Percentiles rank a stretch among this genome's conserved stretches.
Conservation (phyloP, 2,329 filamentous ascomycete species). For the Cladosporium sp. region DNA sequence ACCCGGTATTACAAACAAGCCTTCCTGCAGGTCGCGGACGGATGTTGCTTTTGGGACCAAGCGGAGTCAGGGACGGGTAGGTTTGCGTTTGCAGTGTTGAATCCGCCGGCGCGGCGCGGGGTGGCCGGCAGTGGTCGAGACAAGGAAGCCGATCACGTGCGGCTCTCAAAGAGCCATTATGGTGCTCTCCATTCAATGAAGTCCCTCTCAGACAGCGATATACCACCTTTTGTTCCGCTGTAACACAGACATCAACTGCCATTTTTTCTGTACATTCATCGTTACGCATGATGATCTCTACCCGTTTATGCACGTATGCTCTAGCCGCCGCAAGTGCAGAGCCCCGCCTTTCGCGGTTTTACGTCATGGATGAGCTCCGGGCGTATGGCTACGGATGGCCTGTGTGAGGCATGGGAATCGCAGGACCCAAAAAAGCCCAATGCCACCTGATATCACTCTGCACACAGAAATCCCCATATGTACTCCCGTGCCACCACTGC, state of each 20-base stretch:
- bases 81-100: not conserved
- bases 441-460: not conserved
- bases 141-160: not conserved
- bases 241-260: too few species aligned
- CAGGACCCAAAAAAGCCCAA: conserved; percentile 8
- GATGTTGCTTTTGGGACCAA: conserved; percentile 6
- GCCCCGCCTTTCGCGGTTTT: not conserved
- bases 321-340: too few species aligned
- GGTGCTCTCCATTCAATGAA: not conserved
- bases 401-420: not conserved
- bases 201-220: too few species aligned
- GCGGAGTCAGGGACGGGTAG: conserved; percentile 8
- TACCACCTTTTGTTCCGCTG: too few species aligned
- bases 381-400: conserved; percentile 4
- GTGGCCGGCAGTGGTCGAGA: not conserved
- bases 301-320: too few species aligned
- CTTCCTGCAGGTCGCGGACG: conserved; percentile 8
- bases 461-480: not conserved
- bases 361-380: conserved; percentile 16
- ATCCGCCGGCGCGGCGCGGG: not conserved
- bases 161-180: not conserved
- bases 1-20: conserved; percentile 7
- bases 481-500: not conserved
- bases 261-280: too few species aligned
- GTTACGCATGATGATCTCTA: too few species aligned